Base-by-base conservation (phyloP, 2,329 filamentous ascomycete genomes). In the Alternaria gaisen region DNA sequence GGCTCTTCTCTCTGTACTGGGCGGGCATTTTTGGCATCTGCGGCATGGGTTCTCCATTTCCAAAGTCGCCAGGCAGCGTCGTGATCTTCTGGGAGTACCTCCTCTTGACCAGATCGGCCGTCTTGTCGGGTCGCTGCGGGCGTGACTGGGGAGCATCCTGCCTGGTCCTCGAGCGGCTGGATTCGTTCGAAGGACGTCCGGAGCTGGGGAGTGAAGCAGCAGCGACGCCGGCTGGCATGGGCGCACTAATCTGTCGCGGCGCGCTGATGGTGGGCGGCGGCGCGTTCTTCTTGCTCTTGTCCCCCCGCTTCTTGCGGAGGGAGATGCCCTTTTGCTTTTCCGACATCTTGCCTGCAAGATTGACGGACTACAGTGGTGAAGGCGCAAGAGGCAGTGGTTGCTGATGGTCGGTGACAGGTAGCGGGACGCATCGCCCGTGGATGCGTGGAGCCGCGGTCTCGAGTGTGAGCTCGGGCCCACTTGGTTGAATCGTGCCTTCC, bases 11-110 rank as follows among this genome's bases (percentile, higher is more conserved):
- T 52, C 85, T 84, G 73, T 87, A 92, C 67, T 87, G 88, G 47
- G 85, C 84, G 50, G 84, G 85, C 61, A 85, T 84, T 12, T 86
- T 79, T 1, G 95, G 94, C 65, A 85, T 71, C 14, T 77, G 75
- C 5, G 83, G 82, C 70, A 97, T 84, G 18, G 93, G 87, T 20
- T 87, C 87, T 57, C 86, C 88, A 68, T 85, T 83, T 70, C 90
- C 87, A 75, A 88, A 91, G 71, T 92, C 89, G 61, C 87, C 82
- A 1, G 91, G 91, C 1, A 90, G 79, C 66, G 91, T 89, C 71
- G 93, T 94, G 79, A 97, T 97, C 62, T 94, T 90, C 42, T 94
- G 94, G 40, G 95, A 98, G 80, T 98, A 99, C 70, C 95, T 86
- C 70, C 93, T 87, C 82, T 98, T 98, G 60, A 99, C 94, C 55